These are phyloP conservation scores for Panellus pusillus DNA, from an alignment of 768 basidiomycete species.

Conservation along the genomic window DNA sequence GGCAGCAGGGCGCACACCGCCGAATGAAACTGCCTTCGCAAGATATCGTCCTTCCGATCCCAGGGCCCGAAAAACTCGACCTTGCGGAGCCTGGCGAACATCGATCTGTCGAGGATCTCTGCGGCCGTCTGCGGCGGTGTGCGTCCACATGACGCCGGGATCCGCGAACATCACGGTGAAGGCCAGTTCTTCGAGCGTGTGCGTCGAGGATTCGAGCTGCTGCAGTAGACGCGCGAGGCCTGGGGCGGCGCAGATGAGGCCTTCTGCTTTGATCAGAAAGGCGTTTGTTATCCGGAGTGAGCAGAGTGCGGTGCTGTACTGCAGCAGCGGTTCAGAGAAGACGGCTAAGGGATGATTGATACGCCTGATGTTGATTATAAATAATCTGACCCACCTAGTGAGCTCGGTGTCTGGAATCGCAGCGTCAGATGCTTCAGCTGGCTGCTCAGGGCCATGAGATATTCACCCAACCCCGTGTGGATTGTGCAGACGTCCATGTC, in stretches of 20 bases:
- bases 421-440: no score
- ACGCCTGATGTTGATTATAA: not conserved
- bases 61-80: slow-evolving; percentile 8
- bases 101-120: not conserved
- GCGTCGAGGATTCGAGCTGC: not conserved
- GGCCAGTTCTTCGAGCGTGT: not conserved
- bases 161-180: not conserved
- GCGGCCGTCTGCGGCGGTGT: not conserved
- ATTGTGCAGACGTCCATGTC: not conserved
- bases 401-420: no score
- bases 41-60: slow-evolving; percentile 4
- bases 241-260: not conserved
- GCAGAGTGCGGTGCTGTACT: no score
- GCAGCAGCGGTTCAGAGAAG: not conserved
- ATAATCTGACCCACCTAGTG: not conserved
- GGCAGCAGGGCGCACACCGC: no score
- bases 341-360: not conserved
- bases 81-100: not conserved
- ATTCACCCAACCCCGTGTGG: not conserved
- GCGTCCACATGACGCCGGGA: not conserved
- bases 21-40: slow-evolving; percentile 8
- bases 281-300: not conserved
- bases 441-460: no score
- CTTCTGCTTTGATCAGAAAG: slow-evolving; percentile 1
- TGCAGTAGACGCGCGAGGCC: not conserved